phyloP scores from a whole-genome alignment of 257 asterid genomes.

The Leptodermis oblonga region DNA sequence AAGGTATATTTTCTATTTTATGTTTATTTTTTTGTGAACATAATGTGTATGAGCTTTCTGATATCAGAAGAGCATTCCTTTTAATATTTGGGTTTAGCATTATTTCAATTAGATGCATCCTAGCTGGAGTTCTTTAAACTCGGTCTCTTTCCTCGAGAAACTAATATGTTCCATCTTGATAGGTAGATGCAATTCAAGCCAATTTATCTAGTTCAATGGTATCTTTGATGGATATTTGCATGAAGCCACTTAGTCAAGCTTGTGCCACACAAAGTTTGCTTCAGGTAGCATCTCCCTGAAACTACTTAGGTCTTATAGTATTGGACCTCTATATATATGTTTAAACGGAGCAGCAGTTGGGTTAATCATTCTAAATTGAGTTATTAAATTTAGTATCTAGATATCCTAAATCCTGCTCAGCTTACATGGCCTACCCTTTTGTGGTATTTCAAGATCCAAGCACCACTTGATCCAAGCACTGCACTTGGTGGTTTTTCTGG shows the following conservation, averaged over 20 bases:
- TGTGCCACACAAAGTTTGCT: slow-evolving; percentile 98
- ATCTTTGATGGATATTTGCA: slow-evolving; percentile 85
- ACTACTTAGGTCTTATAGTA: not conserved
- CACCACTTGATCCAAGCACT: slow-evolving; percentile 97
- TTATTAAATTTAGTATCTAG: not conserved
- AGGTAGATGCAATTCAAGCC: slow-evolving; percentile 91
- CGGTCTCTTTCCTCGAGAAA: slow-evolving; percentile 10
- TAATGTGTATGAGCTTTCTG: not conserved
- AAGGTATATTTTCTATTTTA: slow-evolving; percentile 50
- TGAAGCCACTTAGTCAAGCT: slow-evolving; percentile 97
- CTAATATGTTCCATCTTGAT: slow-evolving; percentile 26
- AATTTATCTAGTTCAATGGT: slow-evolving; percentile 80
- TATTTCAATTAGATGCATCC: not conserved
- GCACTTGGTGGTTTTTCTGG: slow-evolving; percentile 96
- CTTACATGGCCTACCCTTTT: not conserved
- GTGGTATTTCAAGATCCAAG: slow-evolving; percentile 98
- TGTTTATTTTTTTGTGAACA: not conserved
- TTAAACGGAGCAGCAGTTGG: not conserved
- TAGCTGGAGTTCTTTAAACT: not conserved
- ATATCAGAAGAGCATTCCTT: not conserved
- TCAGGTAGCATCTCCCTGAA: slow-evolving; percentile 51
- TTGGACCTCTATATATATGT: not conserved
- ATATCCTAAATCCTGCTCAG: not conserved
- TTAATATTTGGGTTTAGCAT: not conserved
- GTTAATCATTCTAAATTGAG: not conserved